Percentiles rank a stretch among this genome's conserved stretches.
Conservation (phyloP, 2,329 filamentous ascomycete genomes). For the Trichoderma guizhouense region DNA sequence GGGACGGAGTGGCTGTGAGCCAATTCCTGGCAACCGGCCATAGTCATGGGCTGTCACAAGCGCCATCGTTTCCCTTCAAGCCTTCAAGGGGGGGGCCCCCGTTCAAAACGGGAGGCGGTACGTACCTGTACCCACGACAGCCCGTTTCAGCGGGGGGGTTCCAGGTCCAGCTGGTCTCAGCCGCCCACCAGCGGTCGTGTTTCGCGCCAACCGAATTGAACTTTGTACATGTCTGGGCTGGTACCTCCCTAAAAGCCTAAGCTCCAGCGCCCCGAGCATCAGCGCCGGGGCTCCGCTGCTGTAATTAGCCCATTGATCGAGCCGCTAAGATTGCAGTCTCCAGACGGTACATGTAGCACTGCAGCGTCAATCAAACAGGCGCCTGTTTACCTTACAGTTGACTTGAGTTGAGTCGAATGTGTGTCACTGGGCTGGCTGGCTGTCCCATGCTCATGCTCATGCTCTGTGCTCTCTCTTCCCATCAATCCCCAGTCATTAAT, state of each 20-base stretch:
- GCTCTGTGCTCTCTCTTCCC: neutral
- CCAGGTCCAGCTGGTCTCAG: conserved; percentile 15
- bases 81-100: neutral
- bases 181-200: conserved; percentile 12
- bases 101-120: conserved; percentile 11
- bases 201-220: neutral
- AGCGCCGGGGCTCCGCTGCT: conserved; percentile 7
- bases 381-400: neutral
- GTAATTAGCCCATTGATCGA: conserved; percentile 13
- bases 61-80: neutral
- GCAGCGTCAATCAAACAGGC: neutral
- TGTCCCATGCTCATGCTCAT: neutral
- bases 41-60: neutral
- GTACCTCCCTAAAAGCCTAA: neutral
- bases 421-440: neutral
- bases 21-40: neutral
- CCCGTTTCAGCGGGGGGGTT: conserved; percentile 16
- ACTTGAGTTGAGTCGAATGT: neutral
- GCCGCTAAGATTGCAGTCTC: conserved; percentile 11
- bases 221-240: too few relatives aligned
- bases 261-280: conserved; percentile 6
- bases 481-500: neutral
- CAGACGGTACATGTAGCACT: neutral
- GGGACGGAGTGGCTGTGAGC: neutral
- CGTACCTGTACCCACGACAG: neutral